Conservation (phyloP, 306 rosid genomes). For the Malus sieversii region DNA sequence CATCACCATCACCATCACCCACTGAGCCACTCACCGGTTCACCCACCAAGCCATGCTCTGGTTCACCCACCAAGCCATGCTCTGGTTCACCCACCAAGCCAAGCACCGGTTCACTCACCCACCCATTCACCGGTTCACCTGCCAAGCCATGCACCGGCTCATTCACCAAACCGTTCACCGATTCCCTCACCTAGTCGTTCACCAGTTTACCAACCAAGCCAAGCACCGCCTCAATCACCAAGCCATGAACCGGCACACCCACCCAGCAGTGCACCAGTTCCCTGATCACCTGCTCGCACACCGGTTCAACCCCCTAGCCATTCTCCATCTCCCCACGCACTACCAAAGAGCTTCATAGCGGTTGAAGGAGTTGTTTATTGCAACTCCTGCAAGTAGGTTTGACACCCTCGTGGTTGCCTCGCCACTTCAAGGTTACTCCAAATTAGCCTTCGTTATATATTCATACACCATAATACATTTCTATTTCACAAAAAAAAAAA, state of each 20-base stretch:
- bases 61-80: too few species aligned
- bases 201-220: background rate
- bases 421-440: background rate
- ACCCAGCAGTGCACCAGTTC: background rate
- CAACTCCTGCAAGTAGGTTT: conserved; percentile 61
- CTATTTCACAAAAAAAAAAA: too few species aligned
- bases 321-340: background rate
- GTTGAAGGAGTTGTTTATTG: conserved; percentile 75
- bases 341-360: conserved; percentile 43
- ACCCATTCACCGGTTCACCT: too few species aligned
- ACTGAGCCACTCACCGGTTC: conserved; percentile 3
- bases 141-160: conserved; percentile 11
- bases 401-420: conserved; percentile 55
- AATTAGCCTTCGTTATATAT: background rate
- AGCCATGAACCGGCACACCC: conserved; percentile 2
- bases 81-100: too few species aligned
- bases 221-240: conserved; percentile 22
- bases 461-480: background rate
- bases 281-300: background rate
- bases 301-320: background rate
- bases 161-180: too few species aligned
- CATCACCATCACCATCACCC: conserved; percentile 24
- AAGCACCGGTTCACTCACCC: too few species aligned
- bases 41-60: background rate
- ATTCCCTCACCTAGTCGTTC: too few species aligned